phyloP scores from a whole-genome alignment of 176 grass and related monocot genomes.

The Canna indica region DNA sequence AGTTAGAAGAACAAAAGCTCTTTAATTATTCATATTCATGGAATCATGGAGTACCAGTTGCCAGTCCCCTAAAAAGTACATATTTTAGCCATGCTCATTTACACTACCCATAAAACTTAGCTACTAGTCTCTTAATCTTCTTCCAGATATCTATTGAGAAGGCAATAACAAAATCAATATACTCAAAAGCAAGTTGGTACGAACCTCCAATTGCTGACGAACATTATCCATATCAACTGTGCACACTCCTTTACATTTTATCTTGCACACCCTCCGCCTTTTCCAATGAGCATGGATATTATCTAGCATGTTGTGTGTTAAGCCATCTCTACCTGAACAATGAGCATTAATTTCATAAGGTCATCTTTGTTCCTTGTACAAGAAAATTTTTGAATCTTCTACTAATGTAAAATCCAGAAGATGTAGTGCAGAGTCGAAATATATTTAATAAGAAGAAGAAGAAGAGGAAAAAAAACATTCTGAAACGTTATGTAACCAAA shows the following conservation, averaged over 20 bases:
- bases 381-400: background rate
- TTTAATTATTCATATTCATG: background rate
- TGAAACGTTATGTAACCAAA: background rate
- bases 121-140: background rate
- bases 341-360: background rate
- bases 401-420: background rate
- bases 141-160: background rate
- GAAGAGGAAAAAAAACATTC: background rate
- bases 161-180: background rate
- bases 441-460: too few species aligned
- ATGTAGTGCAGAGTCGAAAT: too few species aligned
- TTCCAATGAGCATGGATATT: constrained; percentile 94
- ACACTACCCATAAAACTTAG: background rate
- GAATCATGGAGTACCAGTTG: background rate
- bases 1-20: background rate
- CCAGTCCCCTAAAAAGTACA: too few species aligned
- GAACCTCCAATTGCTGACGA: constrained; percentile 73
- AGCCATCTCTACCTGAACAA: constrained; percentile 73
- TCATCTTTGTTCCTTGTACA: background rate
- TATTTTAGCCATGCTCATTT: background rate
- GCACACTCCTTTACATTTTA: constrained; percentile 90
- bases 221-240: constrained; percentile 97
- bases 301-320: constrained; percentile 94
- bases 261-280: constrained; percentile 94
- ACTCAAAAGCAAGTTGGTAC: background rate